Evolutionary conservation across 352 stramenopile genomes (phyloP).

Genomic region (Globisporangium spiculum): DNA sequence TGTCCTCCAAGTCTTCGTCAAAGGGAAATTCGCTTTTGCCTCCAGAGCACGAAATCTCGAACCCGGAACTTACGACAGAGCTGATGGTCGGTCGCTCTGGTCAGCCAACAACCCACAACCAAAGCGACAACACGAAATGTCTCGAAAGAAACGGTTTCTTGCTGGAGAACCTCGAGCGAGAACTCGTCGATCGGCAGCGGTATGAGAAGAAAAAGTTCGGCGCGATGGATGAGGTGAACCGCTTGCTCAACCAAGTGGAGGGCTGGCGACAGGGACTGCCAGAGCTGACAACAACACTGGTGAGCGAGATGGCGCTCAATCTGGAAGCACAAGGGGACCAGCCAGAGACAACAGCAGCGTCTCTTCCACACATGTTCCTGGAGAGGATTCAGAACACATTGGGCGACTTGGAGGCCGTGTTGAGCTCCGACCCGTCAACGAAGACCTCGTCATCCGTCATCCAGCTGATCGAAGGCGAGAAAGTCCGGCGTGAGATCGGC

Average conservation of each 20-base stretch:
- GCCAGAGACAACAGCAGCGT: slow-evolving; percentile 15
- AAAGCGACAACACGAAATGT: background rate
- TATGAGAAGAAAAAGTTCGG: slow-evolving; percentile 19
- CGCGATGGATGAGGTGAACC: slow-evolving; percentile 11
- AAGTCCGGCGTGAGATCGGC: slow-evolving; percentile 50
- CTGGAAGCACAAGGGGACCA: slow-evolving; percentile 12
- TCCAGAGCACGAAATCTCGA: slow-evolving; percentile 9
- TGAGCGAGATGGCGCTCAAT: slow-evolving; percentile 32
- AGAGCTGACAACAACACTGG: slow-evolving; percentile 29
- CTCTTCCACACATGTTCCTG: slow-evolving; percentile 21
- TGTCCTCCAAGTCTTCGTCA: slow-evolving; percentile 24
- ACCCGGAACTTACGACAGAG: slow-evolving; percentile 13
- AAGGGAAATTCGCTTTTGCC: background rate
- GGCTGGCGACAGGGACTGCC: slow-evolving; percentile 30
- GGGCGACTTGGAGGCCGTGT: slow-evolving; percentile 33
- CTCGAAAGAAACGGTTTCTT: slow-evolving; percentile 31
- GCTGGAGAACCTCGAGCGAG: slow-evolving; percentile 42
- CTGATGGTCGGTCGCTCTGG: background rate
- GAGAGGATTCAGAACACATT: slow-evolving; percentile 33
- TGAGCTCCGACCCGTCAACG: slow-evolving; percentile 39
- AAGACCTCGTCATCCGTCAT: slow-evolving; percentile 54
- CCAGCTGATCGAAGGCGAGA: slow-evolving; percentile 43
- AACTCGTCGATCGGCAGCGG: slow-evolving; percentile 23
- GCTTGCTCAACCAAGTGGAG: slow-evolving; percentile 35
- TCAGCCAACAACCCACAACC: background rate